Conservation (phyloP, 345 rosid genomes). For the Erodium maritimum region DNA sequence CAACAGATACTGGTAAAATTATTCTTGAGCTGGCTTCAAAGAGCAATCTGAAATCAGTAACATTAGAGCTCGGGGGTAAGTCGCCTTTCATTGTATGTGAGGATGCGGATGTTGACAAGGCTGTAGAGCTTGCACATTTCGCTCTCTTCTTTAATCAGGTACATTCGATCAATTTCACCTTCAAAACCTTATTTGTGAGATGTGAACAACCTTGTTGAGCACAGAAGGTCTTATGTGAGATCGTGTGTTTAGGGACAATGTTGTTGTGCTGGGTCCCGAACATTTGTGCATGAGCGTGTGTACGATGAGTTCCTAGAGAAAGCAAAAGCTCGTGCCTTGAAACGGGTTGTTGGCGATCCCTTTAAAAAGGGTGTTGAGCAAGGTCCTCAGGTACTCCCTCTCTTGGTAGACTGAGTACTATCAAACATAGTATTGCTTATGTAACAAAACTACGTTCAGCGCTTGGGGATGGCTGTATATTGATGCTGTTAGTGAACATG, state of each 20-base stretch:
- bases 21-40: slow-evolving; percentile 70
- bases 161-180: neutral
- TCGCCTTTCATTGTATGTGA: slow-evolving; percentile 86
- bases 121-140: slow-evolving; percentile 87
- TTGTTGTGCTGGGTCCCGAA: slow-evolving; percentile 94
- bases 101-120: slow-evolving; percentile 78
- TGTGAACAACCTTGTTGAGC: neutral
- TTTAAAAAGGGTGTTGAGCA: slow-evolving; percentile 76
- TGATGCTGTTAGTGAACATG: neutral
- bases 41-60: slow-evolving; percentile 93
- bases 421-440: neutral
- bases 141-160: slow-evolving; percentile 97
- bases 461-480: neutral
- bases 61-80: slow-evolving; percentile 93
- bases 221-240: neutral
- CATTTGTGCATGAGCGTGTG: slow-evolving; percentile 72
- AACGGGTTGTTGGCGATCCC: slow-evolving; percentile 86
- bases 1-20: slow-evolving; percentile 61
- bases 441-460: neutral
- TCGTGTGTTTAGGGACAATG: slow-evolving; percentile 67
- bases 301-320: slow-evolving; percentile 86
- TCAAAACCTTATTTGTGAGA: neutral
- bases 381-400: slow-evolving; percentile 62
- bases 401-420: neutral
- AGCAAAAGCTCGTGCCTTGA: slow-evolving; percentile 66